Evolutionary conservation across 148 eudicot species (phyloP).

Genomic region (Chenopodium formosanum): DNA sequence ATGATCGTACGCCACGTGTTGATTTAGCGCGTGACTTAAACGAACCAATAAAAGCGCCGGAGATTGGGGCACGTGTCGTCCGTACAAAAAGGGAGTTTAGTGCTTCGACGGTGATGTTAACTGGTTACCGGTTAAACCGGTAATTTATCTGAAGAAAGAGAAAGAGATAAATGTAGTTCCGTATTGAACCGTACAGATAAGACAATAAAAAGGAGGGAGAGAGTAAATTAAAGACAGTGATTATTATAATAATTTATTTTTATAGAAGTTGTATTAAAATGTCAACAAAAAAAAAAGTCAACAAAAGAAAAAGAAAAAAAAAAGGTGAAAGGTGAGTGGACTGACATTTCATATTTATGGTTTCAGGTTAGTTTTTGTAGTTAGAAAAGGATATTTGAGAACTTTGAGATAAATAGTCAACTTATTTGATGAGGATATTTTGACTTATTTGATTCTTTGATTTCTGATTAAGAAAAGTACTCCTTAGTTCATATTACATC

Average conservation of each 20-base stretch:
- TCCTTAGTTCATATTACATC: too few species aligned
- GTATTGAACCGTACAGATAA: constrained; percentile 27
- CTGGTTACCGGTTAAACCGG: constrained; percentile 7
- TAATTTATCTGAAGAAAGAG: background rate
- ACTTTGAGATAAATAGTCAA: constrained; percentile 1
- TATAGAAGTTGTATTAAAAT: background rate
- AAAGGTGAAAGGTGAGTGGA: background rate
- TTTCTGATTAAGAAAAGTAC: too few species aligned
- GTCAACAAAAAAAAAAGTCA: background rate
- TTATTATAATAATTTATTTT: background rate
- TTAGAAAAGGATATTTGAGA: background rate
- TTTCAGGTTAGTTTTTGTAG: background rate
- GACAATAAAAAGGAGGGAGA: background rate
- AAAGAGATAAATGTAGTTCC: background rate
- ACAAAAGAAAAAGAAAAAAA: background rate
- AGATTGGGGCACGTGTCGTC: constrained; percentile 16
- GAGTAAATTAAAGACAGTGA: background rate
- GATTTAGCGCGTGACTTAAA: background rate
- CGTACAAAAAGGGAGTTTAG: background rate
- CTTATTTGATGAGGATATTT: background rate
- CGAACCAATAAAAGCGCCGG: background rate
- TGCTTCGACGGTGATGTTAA: background rate
- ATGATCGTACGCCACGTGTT: background rate
- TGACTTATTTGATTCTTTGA: background rate
- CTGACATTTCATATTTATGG: background rate